These are phyloP conservation scores for Euphrasia confusa DNA, from an alignment of 257 asterid genomes.

Conservation along the genomic window DNA sequence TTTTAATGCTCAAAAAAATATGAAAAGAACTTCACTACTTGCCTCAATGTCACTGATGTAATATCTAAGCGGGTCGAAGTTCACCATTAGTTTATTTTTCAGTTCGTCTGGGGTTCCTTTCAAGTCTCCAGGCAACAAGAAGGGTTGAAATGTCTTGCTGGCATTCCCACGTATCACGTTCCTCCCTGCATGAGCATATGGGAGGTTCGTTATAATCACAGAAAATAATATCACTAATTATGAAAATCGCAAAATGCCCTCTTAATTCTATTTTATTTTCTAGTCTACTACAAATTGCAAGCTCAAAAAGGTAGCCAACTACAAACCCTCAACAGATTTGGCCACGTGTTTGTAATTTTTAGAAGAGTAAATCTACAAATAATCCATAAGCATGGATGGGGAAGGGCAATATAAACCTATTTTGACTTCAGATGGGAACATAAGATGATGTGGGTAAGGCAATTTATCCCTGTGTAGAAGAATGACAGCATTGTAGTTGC, in stretches of 20 bases:
- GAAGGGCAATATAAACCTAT: constrained; percentile 42
- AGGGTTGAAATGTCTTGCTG: constrained; percentile 72
- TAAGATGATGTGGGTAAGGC: constrained; percentile 74
- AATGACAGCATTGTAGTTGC: constrained; percentile 79
- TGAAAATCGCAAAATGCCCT: neutral
- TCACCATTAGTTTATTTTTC: constrained; percentile 74
- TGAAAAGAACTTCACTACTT: constrained; percentile 29
- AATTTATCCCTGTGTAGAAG: constrained; percentile 84
- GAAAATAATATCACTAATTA: neutral
- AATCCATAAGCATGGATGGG: constrained; percentile 11
- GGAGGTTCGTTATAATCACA: neutral
- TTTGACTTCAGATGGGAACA: constrained; percentile 78
- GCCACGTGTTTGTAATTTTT: neutral
- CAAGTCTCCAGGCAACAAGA: constrained; percentile 42
- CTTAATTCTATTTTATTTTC: neutral
- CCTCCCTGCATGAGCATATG: constrained; percentile 41
- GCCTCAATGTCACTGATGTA: constrained; percentile 70
- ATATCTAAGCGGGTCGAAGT: constrained; percentile 76
- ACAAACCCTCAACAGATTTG: neutral
- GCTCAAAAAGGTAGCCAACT: neutral
- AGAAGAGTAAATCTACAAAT: neutral
- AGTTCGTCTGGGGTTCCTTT: constrained; percentile 46
- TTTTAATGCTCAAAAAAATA: neutral
- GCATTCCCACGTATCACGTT: constrained; percentile 57
- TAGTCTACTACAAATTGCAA: neutral